Conservation (phyloP, 352 stramenopile genomes). For the Pythium phragmiticola region DNA sequence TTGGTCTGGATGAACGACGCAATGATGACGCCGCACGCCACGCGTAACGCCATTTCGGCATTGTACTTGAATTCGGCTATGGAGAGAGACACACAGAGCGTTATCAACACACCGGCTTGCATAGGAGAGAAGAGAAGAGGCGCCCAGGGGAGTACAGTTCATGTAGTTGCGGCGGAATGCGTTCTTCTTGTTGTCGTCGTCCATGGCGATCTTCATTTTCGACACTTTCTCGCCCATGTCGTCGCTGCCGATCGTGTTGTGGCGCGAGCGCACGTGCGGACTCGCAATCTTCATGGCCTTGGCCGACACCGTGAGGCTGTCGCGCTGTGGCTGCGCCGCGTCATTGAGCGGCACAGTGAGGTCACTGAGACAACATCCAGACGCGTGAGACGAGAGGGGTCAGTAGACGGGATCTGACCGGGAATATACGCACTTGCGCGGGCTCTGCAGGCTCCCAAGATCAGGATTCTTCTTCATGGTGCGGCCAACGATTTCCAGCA, state of each 20-base stretch:
- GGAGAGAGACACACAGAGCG: background rate
- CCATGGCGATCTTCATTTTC: conserved; percentile 68
- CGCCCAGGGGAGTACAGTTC: conserved; percentile 30
- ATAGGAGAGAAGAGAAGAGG: background rate
- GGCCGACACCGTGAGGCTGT: conserved; percentile 9
- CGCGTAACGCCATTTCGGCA: conserved; percentile 37
- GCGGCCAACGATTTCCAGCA: background rate
- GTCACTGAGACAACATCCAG: conserved; percentile 17
- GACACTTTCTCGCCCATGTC: conserved; percentile 60
- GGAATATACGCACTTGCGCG: conserved; percentile 9
- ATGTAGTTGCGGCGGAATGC: conserved; percentile 49
- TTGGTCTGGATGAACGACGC: conserved; percentile 54
- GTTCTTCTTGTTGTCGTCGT: conserved; percentile 52
- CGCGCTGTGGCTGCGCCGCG: conserved; percentile 5
- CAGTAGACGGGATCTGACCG: no score
- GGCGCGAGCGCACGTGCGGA: conserved; percentile 36
- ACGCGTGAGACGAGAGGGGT: no score
- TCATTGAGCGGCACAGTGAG: conserved; percentile 35
- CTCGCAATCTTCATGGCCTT: conserved; percentile 22
- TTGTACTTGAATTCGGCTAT: conserved; percentile 39
- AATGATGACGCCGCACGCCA: conserved; percentile 55
- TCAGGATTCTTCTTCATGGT: conserved; percentile 15
- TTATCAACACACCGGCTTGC: background rate
- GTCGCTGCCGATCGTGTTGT: conserved; percentile 52
- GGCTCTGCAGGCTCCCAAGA: conserved; percentile 13